phyloP scores from a whole-genome alignment of 306 rosid genomes.

The Rosa lucieae region DNA sequence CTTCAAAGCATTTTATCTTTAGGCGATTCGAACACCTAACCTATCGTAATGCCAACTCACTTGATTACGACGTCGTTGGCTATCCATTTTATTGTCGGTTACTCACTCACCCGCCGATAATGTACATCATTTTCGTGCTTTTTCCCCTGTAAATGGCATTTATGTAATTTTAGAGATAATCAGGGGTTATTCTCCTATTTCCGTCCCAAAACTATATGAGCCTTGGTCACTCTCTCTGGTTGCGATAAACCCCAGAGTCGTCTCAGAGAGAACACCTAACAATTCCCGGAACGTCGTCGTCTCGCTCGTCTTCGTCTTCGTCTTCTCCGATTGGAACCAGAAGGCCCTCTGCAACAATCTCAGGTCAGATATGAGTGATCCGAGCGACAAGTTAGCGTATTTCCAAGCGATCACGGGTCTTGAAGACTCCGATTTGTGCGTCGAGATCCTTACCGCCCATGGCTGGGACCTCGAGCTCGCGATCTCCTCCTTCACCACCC shows the following conservation, averaged over 20 bases:
- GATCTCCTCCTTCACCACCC: constrained; percentile 68
- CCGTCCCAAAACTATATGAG: neutral
- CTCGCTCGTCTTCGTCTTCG: neutral
- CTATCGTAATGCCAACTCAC: neutral
- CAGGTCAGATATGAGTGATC: constrained; percentile 60
- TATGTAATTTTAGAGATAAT: neutral
- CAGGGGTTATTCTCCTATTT: neutral
- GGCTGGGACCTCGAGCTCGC: constrained; percentile 98
- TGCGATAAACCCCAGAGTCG: neutral
- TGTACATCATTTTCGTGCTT: neutral
- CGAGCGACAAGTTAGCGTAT: constrained; percentile 66
- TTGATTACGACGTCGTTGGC: neutral
- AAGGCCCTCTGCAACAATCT: neutral
- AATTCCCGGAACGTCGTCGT: neutral
- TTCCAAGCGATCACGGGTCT: constrained; percentile 94
- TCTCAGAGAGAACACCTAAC: neutral
- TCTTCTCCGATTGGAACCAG: constrained; percentile 3
- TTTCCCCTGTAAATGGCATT: neutral
- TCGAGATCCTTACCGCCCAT: constrained; percentile 82
- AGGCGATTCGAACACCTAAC: neutral
- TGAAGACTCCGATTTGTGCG: constrained; percentile 84
- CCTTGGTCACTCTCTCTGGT: neutral
- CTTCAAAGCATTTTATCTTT: neutral
- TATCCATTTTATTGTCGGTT: neutral
- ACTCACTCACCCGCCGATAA: constrained; percentile 5